These are phyloP conservation scores for Russula dissimulans DNA, from an alignment of 768 basidiomycete species.

Conservation along the genomic window DNA sequence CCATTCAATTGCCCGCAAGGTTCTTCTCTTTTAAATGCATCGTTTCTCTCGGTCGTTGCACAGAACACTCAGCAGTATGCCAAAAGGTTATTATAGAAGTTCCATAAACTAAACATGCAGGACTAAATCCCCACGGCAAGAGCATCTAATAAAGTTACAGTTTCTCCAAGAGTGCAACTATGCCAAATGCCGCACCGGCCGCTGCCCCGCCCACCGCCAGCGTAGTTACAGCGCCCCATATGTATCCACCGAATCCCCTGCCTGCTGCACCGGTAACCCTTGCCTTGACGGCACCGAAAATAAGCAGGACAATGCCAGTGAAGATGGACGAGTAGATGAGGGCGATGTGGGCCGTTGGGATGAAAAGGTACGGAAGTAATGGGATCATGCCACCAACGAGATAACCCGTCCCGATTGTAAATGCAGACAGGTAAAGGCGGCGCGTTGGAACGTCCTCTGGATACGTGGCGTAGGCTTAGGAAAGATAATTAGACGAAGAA, in stretches of 20 bases:
- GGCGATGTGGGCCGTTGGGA: conserved; percentile 55
- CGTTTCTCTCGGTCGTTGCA: too few relatives aligned
- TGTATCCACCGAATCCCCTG: conserved; percentile 51
- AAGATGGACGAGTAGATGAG: conserved; percentile 68
- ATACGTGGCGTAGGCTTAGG: not conserved
- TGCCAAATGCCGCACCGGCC: conserved; percentile 62
- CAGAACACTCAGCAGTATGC: too few relatives aligned
- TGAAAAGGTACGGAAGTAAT: conserved; percentile 87
- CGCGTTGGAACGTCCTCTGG: conserved; percentile 81
- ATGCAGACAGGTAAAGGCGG: conserved; percentile 81
- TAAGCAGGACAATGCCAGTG: conserved; percentile 76
- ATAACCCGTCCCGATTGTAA: conserved; percentile 94
- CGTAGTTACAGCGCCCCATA: conserved; percentile 84
- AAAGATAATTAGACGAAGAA: not conserved
- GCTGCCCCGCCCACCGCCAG: conserved; percentile 85
- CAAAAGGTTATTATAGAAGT: too few relatives aligned
- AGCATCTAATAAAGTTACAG: too few relatives aligned
- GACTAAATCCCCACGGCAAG: too few relatives aligned
- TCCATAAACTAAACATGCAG: too few relatives aligned
- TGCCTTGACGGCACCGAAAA: conserved; percentile 89
- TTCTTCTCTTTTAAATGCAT: too few relatives aligned
- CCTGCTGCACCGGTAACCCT: conserved; percentile 76
- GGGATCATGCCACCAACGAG: conserved; percentile 91
- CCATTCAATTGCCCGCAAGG: too few relatives aligned
- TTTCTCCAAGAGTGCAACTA: conserved; percentile 40